Conservation (phyloP, 164 flowering plant genomes). For the Annona squamosa region DNA sequence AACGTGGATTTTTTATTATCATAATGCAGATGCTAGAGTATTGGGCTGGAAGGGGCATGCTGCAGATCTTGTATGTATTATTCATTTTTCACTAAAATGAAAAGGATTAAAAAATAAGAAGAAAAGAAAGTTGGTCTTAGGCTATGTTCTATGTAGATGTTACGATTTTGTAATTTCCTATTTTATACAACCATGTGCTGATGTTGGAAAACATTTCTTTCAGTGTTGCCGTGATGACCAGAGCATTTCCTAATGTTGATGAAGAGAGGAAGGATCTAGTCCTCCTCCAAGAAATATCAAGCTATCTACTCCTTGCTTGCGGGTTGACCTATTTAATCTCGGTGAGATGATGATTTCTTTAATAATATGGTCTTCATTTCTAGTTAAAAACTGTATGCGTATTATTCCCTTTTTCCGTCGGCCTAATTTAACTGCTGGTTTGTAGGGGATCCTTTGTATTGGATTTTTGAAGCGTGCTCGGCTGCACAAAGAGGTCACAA, state of each 20-base stretch:
- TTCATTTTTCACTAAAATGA: neutral
- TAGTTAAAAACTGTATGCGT: neutral
- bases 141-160: neutral
- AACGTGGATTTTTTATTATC: slow-evolving; percentile 3
- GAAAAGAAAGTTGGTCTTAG: neutral
- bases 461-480: slow-evolving; percentile 81
- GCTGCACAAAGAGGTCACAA: slow-evolving; percentile 55
- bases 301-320: slow-evolving; percentile 88
- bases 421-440: neutral
- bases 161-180: neutral
- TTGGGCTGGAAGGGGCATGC: slow-evolving; percentile 97
- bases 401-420: neutral
- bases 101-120: neutral
- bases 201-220: neutral
- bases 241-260: slow-evolving; percentile 66
- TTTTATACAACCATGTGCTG: neutral
- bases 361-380: neutral
- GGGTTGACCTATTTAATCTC: slow-evolving; percentile 55
- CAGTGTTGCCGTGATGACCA: slow-evolving; percentile 98
- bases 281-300: slow-evolving; percentile 72
- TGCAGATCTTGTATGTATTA: slow-evolving; percentile 84
- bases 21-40: slow-evolving; percentile 76
- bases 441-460: slow-evolving; percentile 74
- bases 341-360: slow-evolving; percentile 32
- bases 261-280: slow-evolving; percentile 33